Conservation (phyloP, 1,284 basidiomycete species). For the Pseudozyma flocculosa region DNA sequence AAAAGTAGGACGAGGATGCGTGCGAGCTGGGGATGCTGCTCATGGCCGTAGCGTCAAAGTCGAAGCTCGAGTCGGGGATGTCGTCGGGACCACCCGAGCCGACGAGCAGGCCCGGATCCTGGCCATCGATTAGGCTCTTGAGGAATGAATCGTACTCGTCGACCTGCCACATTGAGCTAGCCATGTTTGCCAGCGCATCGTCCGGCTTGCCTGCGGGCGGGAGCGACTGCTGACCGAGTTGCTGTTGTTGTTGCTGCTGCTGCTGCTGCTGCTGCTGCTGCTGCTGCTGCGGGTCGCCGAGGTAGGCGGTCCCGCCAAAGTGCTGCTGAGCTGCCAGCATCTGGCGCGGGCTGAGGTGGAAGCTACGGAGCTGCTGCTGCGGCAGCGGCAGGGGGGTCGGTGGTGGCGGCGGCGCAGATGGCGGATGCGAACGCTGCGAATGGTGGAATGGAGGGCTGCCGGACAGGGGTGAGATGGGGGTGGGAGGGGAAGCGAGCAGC, state of each 20-base stretch:
- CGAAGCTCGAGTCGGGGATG: no score
- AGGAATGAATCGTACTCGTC: conserved; percentile 5
- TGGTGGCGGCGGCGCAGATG: no score
- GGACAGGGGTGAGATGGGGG: no score
- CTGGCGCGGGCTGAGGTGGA: conserved; percentile 1
- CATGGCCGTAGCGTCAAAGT: background rate
- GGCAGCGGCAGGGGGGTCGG: no score
- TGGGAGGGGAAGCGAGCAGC: no score
- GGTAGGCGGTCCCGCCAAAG: conserved; percentile 6
- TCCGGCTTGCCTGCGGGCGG: no score
- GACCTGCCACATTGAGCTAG: background rate
- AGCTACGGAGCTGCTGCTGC: no score
- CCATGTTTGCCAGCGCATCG: background rate
- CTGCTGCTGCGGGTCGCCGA: conserved; percentile 8
- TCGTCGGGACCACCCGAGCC: no score
- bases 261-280: conserved; percentile 12
- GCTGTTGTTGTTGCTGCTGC: conserved; percentile 1
- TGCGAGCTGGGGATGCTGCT: conserved; percentile 21
- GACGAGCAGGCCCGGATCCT: no score
- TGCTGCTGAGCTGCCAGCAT: conserved; percentile 19
- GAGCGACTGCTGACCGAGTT: background rate
- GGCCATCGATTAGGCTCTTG: background rate
- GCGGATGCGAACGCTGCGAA: no score
- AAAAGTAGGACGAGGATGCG: conserved; percentile 24
- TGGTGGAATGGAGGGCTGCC: no score